Conservation (phyloP, 2,329 filamentous ascomycete genomes). For the Blumeriella jaapii region DNA sequence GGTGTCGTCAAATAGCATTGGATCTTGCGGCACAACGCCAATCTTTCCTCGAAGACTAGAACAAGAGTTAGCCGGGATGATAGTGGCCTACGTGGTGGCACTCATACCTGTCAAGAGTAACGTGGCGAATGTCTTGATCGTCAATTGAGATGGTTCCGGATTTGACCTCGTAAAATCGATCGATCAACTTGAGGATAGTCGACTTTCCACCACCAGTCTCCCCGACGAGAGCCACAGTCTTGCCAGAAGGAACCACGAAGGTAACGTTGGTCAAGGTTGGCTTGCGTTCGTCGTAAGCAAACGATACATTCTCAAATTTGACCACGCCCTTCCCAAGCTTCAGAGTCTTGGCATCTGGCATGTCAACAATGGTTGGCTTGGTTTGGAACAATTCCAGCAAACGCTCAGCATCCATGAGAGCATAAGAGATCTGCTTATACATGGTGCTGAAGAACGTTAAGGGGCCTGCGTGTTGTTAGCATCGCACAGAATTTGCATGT, state of each 20-base stretch:
- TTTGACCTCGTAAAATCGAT: constrained; percentile 35
- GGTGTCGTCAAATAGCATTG: constrained; percentile 42
- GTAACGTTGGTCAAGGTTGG: constrained; percentile 27
- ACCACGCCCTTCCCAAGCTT: constrained; percentile 29
- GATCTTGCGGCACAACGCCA: constrained; percentile 47
- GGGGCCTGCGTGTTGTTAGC: constrained; percentile 22
- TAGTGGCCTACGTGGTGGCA: constrained; percentile 25
- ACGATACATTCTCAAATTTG: constrained; percentile 27
- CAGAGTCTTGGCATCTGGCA: constrained; percentile 34
- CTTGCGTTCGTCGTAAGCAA: constrained; percentile 28
- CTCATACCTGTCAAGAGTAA: constrained; percentile 35
- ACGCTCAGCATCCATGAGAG: constrained; percentile 54
- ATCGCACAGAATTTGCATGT: constrained; percentile 7
- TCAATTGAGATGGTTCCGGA: constrained; percentile 30
- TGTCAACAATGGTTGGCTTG: constrained; percentile 42
- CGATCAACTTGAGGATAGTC: constrained; percentile 33
- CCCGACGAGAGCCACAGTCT: constrained; percentile 35
- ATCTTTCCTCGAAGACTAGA: constrained; percentile 31
- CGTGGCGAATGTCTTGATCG: constrained; percentile 27
- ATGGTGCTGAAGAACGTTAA: constrained; percentile 32
- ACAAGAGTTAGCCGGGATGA: constrained; percentile 17
- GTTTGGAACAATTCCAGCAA: constrained; percentile 45
- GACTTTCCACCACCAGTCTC: constrained; percentile 35
- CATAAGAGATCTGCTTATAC: constrained; percentile 37
- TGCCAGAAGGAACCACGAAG: constrained; percentile 28